Evolutionary conservation across 192 early-diverging fungal species (phyloP), one percentile per base, ranked within the genome.

Genomic region (Coemansia sp.): DNA sequence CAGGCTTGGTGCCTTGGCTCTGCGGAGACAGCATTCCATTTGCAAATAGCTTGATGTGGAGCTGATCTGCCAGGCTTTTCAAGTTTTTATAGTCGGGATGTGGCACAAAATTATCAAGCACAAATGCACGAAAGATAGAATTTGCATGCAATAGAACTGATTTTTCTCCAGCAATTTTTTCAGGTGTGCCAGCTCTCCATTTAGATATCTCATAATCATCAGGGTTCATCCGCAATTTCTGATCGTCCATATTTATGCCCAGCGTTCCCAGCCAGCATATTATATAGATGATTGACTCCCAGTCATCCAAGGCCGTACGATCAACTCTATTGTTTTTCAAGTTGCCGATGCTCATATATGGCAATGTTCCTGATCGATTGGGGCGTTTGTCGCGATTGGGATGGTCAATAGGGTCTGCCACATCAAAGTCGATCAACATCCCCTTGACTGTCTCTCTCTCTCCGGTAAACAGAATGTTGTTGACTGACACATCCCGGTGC

Each of bases 271-370:
- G 19, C 51, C 53, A 60, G 44, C 60, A 63, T n/a, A 72, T 10
- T 9, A 72, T 6, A 20, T 65, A 65, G 6, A 72, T 33, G 9
- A 72, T 10, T 11, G 63, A 65, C 18, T 72, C 69, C 69, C 62
- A 65, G 20, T 72, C 69, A 33, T 72, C 62, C 0, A 72, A 38
- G 0, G 36, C 52, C 0, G 58, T 58, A 20, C 57, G 50, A 14
- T 23, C 6, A 1, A 45, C 48, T 11, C 11, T 5, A 14, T 21
- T 18, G 5, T 35, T 13, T 12, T 50, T 41, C 6, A 73, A 50
- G 15, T 68, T 68, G 15, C 14, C 3, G n/a, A 75, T 52, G 28
- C 61, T 64, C 65, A 68, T 75, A 38, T 56, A 75, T 14, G 60
- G 53, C 2, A 54, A 15, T 0, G 64, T 74, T 7, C 71, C 64